phyloP scores from a whole-genome alignment of 202 grass and related monocot species.

The Thinopyrum obtusiflorum region DNA sequence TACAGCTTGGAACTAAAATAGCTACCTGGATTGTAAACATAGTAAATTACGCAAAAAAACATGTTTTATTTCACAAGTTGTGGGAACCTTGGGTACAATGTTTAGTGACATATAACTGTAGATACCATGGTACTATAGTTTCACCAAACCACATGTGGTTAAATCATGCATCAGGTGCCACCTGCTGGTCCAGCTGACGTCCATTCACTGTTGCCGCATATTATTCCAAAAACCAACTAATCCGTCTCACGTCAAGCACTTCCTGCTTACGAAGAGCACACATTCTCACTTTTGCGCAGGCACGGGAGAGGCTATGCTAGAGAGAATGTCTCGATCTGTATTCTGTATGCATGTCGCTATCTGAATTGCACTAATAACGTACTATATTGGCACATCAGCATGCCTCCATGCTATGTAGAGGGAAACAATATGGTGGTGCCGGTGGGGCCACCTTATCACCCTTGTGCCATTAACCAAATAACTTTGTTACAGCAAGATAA shows the following conservation, averaged over 20 bases:
- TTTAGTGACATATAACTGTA: background rate
- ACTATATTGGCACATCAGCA: background rate
- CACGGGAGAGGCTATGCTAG: too few relatives aligned
- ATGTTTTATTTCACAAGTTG: background rate
- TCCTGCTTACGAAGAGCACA: background rate
- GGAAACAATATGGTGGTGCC: background rate
- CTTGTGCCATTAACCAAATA: background rate
- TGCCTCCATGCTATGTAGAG: too few relatives aligned
- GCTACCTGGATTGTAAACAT: too few relatives aligned
- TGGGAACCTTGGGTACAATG: background rate
- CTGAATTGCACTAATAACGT: background rate
- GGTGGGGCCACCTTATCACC: background rate
- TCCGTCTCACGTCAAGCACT: too few relatives aligned
- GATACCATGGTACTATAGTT: background rate
- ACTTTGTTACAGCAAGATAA: background rate
- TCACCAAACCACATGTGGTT: background rate
- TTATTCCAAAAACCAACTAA: too few relatives aligned
- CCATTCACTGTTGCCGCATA: background rate
- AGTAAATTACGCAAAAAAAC: background rate
- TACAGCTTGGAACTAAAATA: background rate
- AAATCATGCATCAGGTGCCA: background rate
- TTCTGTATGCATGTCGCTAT: background rate
- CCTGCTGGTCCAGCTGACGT: too few relatives aligned
- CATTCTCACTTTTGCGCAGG: background rate
- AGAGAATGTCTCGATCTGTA: background rate